Evolutionary conservation across 1,139 yeast species (phyloP).

Genomic region (Pichia sp.): DNA sequence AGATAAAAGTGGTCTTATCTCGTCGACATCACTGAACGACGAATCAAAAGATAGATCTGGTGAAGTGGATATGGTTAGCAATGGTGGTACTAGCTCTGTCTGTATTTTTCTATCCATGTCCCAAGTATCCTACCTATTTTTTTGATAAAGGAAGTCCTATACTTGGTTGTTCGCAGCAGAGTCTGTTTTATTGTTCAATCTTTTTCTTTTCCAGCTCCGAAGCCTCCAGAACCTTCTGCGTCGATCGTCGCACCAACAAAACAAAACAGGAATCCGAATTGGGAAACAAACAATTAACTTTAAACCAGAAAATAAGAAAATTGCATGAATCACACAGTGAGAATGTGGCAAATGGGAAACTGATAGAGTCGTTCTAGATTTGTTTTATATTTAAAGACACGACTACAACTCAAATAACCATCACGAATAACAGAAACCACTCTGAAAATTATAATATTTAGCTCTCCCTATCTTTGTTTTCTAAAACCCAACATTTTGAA

Average conservation of each 20-base stretch:
- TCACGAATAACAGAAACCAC: background rate
- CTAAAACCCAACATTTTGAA: background rate
- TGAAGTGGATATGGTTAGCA: background rate
- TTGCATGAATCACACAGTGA: background rate
- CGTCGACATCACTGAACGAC: slow-evolving; percentile 4
- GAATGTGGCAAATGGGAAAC: background rate
- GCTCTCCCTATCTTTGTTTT: background rate
- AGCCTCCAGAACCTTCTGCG: background rate
- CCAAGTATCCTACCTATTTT: too few relatives aligned
- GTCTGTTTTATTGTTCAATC: background rate
- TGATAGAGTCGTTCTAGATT: background rate
- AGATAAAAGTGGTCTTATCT: slow-evolving; percentile 12
- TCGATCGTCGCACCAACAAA: background rate
- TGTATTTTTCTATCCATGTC: background rate
- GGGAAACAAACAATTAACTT: background rate
- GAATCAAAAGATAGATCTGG: slow-evolving; percentile 4
- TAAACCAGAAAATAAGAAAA: background rate
- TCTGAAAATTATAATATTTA: background rate
- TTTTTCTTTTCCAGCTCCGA: background rate
- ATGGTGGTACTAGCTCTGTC: background rate
- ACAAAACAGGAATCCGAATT: too few relatives aligned
- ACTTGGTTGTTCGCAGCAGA: too few relatives aligned
- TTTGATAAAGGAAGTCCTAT: too few relatives aligned
- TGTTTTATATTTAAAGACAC: background rate
- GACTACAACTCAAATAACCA: background rate